These are phyloP conservation scores for Apiospora rasikravindrae DNA, from an alignment of 2,329 filamentous ascomycete genomes.

Conservation along the genomic window DNA sequence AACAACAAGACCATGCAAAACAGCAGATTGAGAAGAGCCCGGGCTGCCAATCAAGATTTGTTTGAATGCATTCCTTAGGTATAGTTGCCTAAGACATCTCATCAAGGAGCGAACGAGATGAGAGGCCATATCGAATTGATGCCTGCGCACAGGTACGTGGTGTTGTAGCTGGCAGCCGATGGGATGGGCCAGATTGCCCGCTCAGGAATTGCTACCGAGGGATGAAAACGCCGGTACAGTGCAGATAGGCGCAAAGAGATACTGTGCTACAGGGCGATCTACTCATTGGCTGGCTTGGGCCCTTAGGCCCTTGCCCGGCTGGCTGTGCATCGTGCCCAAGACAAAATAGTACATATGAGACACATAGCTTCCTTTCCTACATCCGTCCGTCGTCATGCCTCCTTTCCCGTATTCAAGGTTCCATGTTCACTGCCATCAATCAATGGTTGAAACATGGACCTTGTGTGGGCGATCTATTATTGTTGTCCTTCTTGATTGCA, in stretches of 20 bases:
- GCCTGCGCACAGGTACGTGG: slow-evolving; percentile 8
- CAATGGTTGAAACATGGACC: slow-evolving; percentile 10
- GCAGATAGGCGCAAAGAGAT: neutral
- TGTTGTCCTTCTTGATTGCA: neutral
- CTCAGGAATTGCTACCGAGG: neutral
- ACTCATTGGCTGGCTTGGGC: neutral
- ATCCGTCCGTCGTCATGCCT: slow-evolving; percentile 5
- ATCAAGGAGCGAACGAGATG: neutral
- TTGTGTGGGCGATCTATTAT: slow-evolving; percentile 1
- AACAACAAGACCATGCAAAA: neutral
- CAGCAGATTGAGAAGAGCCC: neutral
- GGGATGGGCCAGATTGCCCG: neutral
- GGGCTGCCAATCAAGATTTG: neutral
- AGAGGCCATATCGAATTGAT: neutral
- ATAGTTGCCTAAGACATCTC: slow-evolving; percentile 2
- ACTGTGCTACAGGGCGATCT: neutral
- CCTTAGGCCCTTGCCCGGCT: neutral
- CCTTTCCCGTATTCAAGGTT: slow-evolving; percentile 15
- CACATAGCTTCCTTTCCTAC: neutral
- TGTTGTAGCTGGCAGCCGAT: neutral
- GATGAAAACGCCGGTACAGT: neutral
- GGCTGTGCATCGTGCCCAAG: slow-evolving; percentile 14
- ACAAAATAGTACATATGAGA: slow-evolving; percentile 8
- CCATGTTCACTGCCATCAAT: slow-evolving; percentile 13
- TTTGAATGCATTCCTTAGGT: neutral